Conservation (phyloP, 371 early-diverging fungal genomes). For the Smittium culicis region DNA sequence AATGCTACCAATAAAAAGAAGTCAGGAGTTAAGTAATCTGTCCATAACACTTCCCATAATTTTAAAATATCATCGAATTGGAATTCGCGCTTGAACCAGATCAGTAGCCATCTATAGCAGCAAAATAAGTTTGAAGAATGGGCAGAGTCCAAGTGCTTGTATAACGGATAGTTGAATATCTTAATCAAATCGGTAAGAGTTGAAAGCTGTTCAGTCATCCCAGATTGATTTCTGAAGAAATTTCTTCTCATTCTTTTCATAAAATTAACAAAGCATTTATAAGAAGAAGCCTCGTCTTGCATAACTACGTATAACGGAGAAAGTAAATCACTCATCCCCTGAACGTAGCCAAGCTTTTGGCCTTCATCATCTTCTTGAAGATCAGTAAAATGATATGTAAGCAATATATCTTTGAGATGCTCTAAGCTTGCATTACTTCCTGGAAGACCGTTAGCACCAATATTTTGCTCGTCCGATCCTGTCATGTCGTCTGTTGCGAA, state of each 20-base stretch:
- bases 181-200: too few relatives aligned
- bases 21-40: too few relatives aligned
- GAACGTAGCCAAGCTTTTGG: constrained; percentile 67
- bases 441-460: constrained; percentile 37
- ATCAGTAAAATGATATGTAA: constrained; percentile 60
- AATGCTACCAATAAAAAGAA: too few relatives aligned
- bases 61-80: too few relatives aligned
- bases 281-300: constrained; percentile 76
- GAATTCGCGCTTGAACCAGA: too few relatives aligned
- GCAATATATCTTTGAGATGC: constrained; percentile 69
- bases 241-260: constrained; percentile 71
- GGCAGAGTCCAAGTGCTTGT: too few relatives aligned
- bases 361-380: constrained; percentile 36
- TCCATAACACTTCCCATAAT: too few relatives aligned
- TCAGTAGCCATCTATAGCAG: too few relatives aligned
- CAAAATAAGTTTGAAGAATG: too few relatives aligned
- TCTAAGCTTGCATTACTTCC: constrained; percentile 57
- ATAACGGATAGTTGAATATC: too few relatives aligned
- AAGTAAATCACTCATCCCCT: constrained; percentile 90
- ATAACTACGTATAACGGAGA: constrained; percentile 77
- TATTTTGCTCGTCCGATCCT: constrained; percentile 38
- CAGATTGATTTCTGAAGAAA: constrained; percentile 26
- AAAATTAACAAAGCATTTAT: constrained; percentile 78
- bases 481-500: constrained; percentile 41
- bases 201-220: too few relatives aligned